Conservation (phyloP, 106 monocot genomes). For the Platanthera guangdongensis region DNA sequence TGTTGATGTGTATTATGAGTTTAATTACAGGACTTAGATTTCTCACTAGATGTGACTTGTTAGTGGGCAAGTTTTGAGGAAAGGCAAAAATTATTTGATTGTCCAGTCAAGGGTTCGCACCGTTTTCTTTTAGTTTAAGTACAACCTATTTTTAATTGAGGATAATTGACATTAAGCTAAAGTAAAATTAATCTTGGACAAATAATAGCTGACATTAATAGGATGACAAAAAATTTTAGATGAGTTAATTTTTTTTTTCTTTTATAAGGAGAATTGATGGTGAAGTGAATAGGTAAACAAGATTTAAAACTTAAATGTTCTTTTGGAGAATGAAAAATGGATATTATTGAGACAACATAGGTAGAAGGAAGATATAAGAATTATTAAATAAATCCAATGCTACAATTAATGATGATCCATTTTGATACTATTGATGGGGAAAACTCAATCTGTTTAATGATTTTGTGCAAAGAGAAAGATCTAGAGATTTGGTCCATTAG, state of each 20-base stretch:
- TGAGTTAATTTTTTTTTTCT: not conserved
- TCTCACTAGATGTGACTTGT: not conserved
- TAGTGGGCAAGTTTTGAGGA: not conserved
- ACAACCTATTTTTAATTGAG: not conserved
- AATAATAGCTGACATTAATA: not conserved
- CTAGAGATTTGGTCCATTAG: not conserved
- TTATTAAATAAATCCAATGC: not conserved
- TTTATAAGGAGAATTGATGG: not conserved
- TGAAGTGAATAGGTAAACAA: not conserved
- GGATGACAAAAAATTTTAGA: not conserved
- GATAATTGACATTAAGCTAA: not conserved
- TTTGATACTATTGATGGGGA: not conserved
- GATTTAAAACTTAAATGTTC: not conserved
- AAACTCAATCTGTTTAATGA: not conserved
- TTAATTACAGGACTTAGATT: not conserved
- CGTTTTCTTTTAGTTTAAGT: not conserved
- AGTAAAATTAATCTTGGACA: not conserved
- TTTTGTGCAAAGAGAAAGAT: not conserved
- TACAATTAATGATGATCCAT: not conserved
- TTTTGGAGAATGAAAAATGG: not conserved
- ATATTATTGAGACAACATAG: not conserved
- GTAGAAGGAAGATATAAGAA: not conserved
- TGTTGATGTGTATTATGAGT: not conserved
- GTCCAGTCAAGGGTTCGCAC: not conserved
- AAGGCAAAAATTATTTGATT: not conserved